phyloP scores from a whole-genome alignment of 768 basidiomycete species.

The Candolleomyces eurysporus region DNA sequence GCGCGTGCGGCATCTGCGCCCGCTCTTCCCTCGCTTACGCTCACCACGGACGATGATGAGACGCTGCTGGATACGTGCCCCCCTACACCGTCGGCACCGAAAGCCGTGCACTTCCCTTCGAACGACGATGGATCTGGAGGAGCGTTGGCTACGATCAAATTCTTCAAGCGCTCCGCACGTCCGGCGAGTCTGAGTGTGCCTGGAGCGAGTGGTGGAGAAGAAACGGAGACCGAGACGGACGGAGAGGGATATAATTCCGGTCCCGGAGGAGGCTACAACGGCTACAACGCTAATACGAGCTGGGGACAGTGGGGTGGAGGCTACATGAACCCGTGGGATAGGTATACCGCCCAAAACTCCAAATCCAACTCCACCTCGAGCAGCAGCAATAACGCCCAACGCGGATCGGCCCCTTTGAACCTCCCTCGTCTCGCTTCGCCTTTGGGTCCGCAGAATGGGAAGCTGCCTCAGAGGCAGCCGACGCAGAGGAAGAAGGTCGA shows the following conservation, averaged over 20 bases:
- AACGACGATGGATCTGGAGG: constrained; percentile 41
- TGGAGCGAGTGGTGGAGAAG: constrained; percentile 31
- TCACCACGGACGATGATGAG: not conserved
- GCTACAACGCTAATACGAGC: not conserved
- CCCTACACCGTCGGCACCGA: constrained; percentile 54
- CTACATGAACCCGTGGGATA: constrained; percentile 10
- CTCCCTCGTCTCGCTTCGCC: no score
- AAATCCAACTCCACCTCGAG: no score
- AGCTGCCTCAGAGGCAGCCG: not conserved
- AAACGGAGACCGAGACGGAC: constrained; percentile 40
- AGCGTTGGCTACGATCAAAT: constrained; percentile 57
- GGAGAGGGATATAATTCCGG: constrained; percentile 21
- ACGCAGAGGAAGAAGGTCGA: not conserved
- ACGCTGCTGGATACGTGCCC: constrained; percentile 30
- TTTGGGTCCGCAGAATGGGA: not conserved
- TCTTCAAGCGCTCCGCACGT: constrained; percentile 66
- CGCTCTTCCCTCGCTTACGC: constrained; percentile 39
- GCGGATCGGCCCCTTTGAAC: no score
- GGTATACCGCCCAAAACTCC: constrained; percentile 5
- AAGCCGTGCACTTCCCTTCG: constrained; percentile 88
- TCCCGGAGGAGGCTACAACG: not conserved
- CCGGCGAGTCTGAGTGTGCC: constrained; percentile 52
- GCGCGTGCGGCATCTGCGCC: constrained; percentile 55
- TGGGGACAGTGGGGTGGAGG: constrained; percentile 5
- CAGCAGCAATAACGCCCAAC: no score